Percentiles rank a stretch among this genome's conserved stretches.
Conservation (phyloP, 2,329 filamentous ascomycete species). For the Aspergillus sergii region DNA sequence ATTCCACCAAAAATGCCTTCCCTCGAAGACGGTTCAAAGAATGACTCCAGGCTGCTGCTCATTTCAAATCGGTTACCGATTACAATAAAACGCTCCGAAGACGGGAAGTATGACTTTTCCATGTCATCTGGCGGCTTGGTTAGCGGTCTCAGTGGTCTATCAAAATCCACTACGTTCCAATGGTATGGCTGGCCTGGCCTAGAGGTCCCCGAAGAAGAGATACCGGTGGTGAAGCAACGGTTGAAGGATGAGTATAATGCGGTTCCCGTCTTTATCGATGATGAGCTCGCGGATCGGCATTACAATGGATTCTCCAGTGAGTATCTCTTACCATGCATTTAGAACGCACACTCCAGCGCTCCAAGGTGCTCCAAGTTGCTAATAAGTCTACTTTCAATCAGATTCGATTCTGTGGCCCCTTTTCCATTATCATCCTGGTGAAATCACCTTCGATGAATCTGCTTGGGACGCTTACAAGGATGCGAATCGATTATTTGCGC, state of each 20-base stretch:
- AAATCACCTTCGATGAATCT: constrained; percentile 96
- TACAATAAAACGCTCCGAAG: constrained; percentile 90
- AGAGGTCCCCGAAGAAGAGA: constrained; percentile 84
- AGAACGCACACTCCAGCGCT: not conserved
- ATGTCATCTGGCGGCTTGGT: constrained; percentile 98
- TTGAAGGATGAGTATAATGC: constrained; percentile 87
- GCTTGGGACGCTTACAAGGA: constrained; percentile 92
- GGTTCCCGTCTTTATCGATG: constrained; percentile 88
- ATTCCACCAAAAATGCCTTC: constrained; percentile 33
- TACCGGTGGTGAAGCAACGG: constrained; percentile 71
- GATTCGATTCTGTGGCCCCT: constrained; percentile 98
- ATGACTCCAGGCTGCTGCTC: constrained; percentile 66
- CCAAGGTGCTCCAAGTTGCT: constrained; percentile 9
- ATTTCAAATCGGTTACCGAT: constrained; percentile 95
- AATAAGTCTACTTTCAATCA: constrained; percentile 37
- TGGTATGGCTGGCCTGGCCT: constrained; percentile 99
- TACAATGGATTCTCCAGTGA: constrained; percentile 98
- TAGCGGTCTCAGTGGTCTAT: constrained; percentile 85
- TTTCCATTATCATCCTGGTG: constrained; percentile 97
- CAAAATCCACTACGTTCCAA: constrained; percentile 91
- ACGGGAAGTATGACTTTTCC: constrained; percentile 88
- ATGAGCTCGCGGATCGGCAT: constrained; percentile 90
- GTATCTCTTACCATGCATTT: constrained; percentile 32
- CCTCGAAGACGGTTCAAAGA: constrained; percentile 33
- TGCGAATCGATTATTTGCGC: constrained; percentile 89